Evolutionary conservation across 2,329 filamentous ascomycete species (phyloP).

Genomic region (Trichoderma semiorbis): DNA sequence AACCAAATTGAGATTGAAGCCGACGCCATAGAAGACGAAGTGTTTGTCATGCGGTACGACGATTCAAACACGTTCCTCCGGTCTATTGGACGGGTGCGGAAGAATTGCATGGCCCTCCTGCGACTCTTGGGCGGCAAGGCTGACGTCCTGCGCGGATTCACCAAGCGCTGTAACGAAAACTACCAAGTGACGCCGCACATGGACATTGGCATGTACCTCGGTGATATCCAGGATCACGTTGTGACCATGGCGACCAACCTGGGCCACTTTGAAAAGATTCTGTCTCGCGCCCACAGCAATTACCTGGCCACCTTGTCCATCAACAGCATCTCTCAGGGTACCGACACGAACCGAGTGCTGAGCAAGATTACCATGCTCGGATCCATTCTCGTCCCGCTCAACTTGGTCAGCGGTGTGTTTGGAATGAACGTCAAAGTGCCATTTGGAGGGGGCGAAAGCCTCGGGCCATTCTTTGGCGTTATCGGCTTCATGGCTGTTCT

Average conservation of each 20-base stretch:
- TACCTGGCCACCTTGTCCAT: constrained; percentile 94
- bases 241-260: constrained; percentile 99
- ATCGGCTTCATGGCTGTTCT: constrained; percentile 52
- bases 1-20: constrained; percentile 82
- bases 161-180: constrained; percentile 97
- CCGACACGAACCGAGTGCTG: constrained; percentile 80
- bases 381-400: constrained; percentile 93
- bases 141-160: constrained; percentile 96
- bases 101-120: constrained; percentile 91
- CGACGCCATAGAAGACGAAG: constrained; percentile 90
- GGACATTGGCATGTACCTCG: constrained; percentile 93
- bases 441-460: constrained; percentile 49
- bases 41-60: constrained; percentile 86
- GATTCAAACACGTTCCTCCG: constrained; percentile 86
- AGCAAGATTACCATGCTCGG: constrained; percentile 94
- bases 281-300: constrained; percentile 90
- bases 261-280: constrained; percentile 95
- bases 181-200: constrained; percentile 93
- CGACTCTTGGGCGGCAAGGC: constrained; percentile 93
- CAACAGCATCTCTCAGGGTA: constrained; percentile 84
- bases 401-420: constrained; percentile 82
- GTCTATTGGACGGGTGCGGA: constrained; percentile 84
- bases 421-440: constrained; percentile 84
- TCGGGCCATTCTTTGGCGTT: constrained; percentile 54
- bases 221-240: constrained; percentile 98